These are phyloP conservation scores for Lichtheimia ramosa DNA, from an alignment of 371 early-diverging fungal genomes.

Conservation along the genomic window DNA sequence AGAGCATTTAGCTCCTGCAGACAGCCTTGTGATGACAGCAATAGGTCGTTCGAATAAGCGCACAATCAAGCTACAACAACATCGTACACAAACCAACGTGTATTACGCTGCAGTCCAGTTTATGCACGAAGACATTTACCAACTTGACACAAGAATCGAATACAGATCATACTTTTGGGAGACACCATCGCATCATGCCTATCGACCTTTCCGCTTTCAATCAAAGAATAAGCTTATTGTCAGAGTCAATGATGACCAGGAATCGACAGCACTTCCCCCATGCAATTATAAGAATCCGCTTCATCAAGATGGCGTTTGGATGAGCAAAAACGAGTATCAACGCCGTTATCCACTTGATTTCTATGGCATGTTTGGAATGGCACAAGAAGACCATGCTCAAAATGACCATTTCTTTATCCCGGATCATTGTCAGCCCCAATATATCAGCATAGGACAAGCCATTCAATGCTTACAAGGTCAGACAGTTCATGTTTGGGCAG, in stretches of 20 bases:
- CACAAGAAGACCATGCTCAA: conserved; percentile 29
- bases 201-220: conserved; percentile 28
- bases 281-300: conserved; percentile 17
- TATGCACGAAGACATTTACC: conserved; percentile 30
- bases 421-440: conserved; percentile 30
- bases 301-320: conserved; percentile 30
- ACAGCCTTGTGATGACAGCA: conserved; percentile 38
- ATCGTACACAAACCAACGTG: conserved; percentile 26
- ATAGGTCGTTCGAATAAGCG: conserved; percentile 22
- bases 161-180: conserved; percentile 48
- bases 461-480: conserved; percentile 31
- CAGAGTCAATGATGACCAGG: neutral
- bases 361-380: conserved; percentile 36
- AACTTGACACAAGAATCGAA: conserved; percentile 26
- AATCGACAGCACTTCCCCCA: conserved; percentile 11
- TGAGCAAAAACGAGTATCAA: conserved; percentile 22
- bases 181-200: conserved; percentile 31
- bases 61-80: conserved; percentile 32
- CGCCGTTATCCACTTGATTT: conserved; percentile 20
- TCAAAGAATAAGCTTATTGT: conserved; percentile 34
- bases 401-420: conserved; percentile 33
- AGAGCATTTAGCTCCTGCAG: conserved; percentile 34
- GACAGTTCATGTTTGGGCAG: conserved; percentile 42
- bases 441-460: conserved; percentile 35
- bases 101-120: conserved; percentile 40